Evolutionary conservation across 2,329 filamentous ascomycete genomes (phyloP), one percentile per base, ranked within the genome.

Genomic region (Tolypocladium tropicale): DNA sequence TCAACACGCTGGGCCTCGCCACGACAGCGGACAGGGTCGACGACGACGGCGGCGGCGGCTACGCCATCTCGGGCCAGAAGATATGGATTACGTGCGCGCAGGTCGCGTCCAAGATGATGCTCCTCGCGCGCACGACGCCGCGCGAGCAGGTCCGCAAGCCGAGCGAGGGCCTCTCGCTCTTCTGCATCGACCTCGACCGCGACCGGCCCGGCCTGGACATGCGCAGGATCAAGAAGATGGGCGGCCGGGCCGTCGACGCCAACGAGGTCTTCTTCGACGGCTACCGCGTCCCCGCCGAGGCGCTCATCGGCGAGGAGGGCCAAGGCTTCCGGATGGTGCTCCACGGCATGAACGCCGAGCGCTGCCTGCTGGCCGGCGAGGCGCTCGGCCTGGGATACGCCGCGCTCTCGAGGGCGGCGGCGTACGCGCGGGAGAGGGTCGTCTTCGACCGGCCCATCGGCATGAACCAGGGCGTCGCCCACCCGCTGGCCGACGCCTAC

Each of bases 51-150:
- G 80, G 82, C 23, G 81, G 80, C 16, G 78, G 75, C 4, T 95
- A 92, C 67, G 75, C 72, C 1, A 78, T 95, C 12, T 82, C 82
- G 0, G 89, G 90, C 0, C 88, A 93, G 67, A 95, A 95, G 73
- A 92, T 93, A 55, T 95, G 90, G 90, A 95, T 94, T 55, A 89
- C 89, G 0, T 92, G 84, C 54, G 90, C 90, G 0, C 89, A 95
- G 67, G 86, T 93, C 0, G 89, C 90, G 0, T 78, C 79, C 4
- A 89, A 90, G 64, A 95, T 95, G 89, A 85, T 95, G 4, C 77
- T 95, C 0, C 78, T 95, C 0, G 89, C 89, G 0, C 81, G 90
- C 1, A 95, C 89, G 0, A 89, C 84, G 0, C 80, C 86, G 0
- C 62, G 86, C 0, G 85, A 89, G 53, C 76, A 89, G 57, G 82